Conservation (phyloP, 148 eudicot genomes). For the Camellia lanceoleosa region DNA sequence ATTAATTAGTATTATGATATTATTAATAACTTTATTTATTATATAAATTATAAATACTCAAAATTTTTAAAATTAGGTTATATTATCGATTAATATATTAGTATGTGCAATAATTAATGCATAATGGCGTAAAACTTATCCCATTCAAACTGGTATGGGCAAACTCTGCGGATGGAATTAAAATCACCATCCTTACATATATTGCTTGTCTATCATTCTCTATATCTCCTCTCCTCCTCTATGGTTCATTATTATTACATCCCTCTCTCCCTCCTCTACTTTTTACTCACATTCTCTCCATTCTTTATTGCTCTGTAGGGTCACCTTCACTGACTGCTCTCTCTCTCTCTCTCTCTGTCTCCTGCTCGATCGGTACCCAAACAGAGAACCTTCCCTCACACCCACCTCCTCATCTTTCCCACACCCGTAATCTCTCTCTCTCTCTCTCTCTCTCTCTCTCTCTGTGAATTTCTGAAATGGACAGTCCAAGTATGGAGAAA, state of each 20-base stretch:
- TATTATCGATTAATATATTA: too few species aligned
- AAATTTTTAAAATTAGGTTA: too few species aligned
- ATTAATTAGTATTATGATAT: too few species aligned
- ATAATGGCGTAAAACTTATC: too few species aligned
- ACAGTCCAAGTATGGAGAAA: constrained; percentile 2
- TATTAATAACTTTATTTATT: too few species aligned
- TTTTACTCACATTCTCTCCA: constrained; percentile 3
- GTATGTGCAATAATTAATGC: too few species aligned
- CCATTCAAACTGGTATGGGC: too few species aligned
- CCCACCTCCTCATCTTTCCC: not conserved
- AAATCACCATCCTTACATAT: too few species aligned
- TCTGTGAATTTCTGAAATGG: constrained; percentile 15
- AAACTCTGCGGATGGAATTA: too few species aligned
- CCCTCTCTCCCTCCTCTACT: constrained; percentile 9
- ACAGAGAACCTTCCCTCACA: constrained; percentile 18
- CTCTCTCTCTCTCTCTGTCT: not conserved
- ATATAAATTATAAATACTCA: too few species aligned
- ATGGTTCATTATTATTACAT: not conserved
- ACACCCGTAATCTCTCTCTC: not conserved
- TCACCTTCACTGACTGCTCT: not conserved
- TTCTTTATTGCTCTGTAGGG: constrained; percentile 16
- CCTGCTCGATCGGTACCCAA: too few species aligned
- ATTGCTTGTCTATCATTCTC: too few species aligned
- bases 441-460: constrained; percentile 15
- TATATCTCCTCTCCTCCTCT: not conserved